Base-by-base conservation (phyloP, 495 filamentous ascomycete genomes). In the Baudoinia panamericana region DNA sequence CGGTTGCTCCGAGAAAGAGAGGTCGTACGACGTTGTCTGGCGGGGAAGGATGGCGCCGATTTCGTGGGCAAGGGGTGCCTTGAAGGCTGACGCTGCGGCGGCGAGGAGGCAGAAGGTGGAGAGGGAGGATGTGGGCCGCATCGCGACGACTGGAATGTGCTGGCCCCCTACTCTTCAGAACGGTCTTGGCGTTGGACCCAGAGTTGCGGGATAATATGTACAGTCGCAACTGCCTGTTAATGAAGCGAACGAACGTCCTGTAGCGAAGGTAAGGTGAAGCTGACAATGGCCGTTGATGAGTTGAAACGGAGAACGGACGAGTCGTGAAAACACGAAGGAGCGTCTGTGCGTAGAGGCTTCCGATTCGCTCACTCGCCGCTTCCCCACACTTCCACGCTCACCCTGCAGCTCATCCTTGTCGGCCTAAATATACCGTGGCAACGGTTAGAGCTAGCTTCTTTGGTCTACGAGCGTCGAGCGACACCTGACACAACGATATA, bases 71-170 rank as follows among this genome's bases (percentile, higher is more conserved):
- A 54, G n/a, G n/a, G n/a, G 29, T 2, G 42, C 50, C 16, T 55
- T 44, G 11, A 52, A 36, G 9, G 45, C 56, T 19, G 52, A 41
- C 15, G 56, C 50, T 13, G 55, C 36, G n/a, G 57, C 46, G 30
- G 57, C 53, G 35, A 60, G 29, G 46, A 59, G 45, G 33, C 56
- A 41, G 15, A 51, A 34, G 26, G 57, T 39, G 2, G 59, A 39
- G 41, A 60, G 36, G 35, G 59, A 28, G 39, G 43, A 39, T 12
- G 54, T 51, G 9, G 54, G 46, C 48, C 56, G 55, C 59, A 63
- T 63, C 27, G 48, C 42, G 38, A 52, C 39, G 36, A 35, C 20
- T 41, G n/a, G n/a, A n/a, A n/a, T n/a, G n/a, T n/a, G n/a, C n/a
- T n/a, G n/a, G n/a, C n/a, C n/a, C n/a, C n/a, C n/a, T n/a, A n/a